Base-by-base conservation (phyloP, 345 rosid species). In the Eucalyptus curtisii region DNA sequence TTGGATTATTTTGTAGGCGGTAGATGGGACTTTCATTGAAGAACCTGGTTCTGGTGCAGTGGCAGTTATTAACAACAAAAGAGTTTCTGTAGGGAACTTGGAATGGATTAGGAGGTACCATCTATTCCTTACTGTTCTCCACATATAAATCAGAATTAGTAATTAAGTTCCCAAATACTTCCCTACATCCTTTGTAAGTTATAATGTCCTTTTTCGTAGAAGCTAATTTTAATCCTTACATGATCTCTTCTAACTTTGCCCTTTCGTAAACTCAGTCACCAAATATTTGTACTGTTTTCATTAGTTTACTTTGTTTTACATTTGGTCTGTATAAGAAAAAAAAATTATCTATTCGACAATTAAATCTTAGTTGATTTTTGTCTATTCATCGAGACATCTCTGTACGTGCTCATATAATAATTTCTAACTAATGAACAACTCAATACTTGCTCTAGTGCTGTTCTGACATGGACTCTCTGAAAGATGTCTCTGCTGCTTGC, bases 41-140 rank as follows among this genome's bases (percentile, higher is more conserved):
- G 99, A 96, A 91, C 98, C 99, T 89, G 99, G 99, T 49, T 97
- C 97, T 90, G 99, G 99, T 48, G 95, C 98, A 9, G 92, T 93
- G 59, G 99, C 98, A 85, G 90, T 92, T 14, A 90, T 97, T 82
- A 95, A 93, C 86, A 91, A 92, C 89, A 96, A 90, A 90, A 95
- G 91, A 90, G 98, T 97, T 86, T 92, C 97, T 85, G 97, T 97
- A 91, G 99, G 99, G 90, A 96, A 97, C 86, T 87, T 95, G 52
- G 98, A 97, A 52, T 97, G 99, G 99, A 93, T 97, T 90, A 92
- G 86, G 87, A 96, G 99, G 99, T 97, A 92, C 42, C 87, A 13
- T 89, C 66, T 25, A 88, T 57, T 5, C 82, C 40, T 22, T 64
- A 25, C 84, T 76, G 47, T 40, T 76, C 15, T 40, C 47, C 47